Evolutionary conservation across 805 yeast species (phyloP), one percentile per base, ranked within the genome.

Genomic region (Yamadazyma scolyti): DNA sequence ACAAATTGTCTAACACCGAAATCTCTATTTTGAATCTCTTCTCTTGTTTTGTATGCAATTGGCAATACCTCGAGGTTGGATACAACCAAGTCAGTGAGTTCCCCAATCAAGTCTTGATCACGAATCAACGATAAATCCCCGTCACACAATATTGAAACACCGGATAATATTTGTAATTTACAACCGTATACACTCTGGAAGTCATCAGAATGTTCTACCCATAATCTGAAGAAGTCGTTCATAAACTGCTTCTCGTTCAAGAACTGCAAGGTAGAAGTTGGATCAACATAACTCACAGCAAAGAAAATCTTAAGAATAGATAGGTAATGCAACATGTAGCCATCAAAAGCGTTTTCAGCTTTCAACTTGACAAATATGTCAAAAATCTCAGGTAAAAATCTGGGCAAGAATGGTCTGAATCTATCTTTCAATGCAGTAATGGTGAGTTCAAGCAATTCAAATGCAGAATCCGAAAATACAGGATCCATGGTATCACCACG

Each of bases 181-280:
- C 76, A 61, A 16, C 77, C 79, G 40, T 71, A 73, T 13, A 73
- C 79, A 37, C 78, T 73, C 33, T 61, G 68, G 51, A 71, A 63
- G 36, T 59, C 65, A 25, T 56, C 68, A 14, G 70, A 58, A 41
- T 67, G 58, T 36, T 65, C 59, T 37, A 73, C 59, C 78, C 78
- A 73, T 39, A 71, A 52, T 37, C 66, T 61, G 47, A 61, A 58
- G 38, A 71, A 67, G 18, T 55, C 47, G 20, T 55, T 38, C 3
- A 68, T 54, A 31, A 61, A 57, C 15, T 56, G 54, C 39, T 66
- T 57, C 12, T 61, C 65, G 21, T 52, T 50, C 43, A 68, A 46
- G 28, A 61, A 51, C 31, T 58, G 60, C 26, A 65, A 40, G 1
- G 71, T 58, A 4, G 48, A 42, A 1, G 40, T 40, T 13, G 76